A percentile compares a stretch with the other conserved stretches of the same genome.
Evolutionary conservation across 1,139 yeast species (phyloP).

Genomic region (Geotrichum bryndzae): DNA sequence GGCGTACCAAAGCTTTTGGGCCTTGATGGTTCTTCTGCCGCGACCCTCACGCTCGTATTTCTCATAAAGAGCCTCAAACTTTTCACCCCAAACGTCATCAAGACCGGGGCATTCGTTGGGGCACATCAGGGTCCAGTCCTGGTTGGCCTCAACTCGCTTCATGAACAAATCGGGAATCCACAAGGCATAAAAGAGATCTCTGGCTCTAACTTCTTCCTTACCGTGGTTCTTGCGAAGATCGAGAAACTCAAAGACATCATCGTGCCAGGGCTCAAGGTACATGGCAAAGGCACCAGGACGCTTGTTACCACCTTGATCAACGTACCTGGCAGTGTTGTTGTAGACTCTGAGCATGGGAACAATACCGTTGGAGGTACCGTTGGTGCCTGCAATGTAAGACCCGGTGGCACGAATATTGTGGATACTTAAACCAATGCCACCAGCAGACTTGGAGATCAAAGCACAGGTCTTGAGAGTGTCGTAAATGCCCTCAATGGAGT

Average conservation of each 20-base stretch:
- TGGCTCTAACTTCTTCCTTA: conserved; percentile 74
- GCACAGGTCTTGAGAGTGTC: conserved; percentile 74
- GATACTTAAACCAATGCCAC: conserved; percentile 77
- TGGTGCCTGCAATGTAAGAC: conserved; percentile 67
- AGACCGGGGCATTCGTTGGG: conserved; percentile 76
- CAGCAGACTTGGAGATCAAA: conserved; percentile 70
- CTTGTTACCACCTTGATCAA: conserved; percentile 83
- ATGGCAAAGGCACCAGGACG: conserved; percentile 83
- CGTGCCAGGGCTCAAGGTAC: conserved; percentile 82
- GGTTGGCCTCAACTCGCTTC: conserved; percentile 65
- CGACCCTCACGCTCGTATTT: conserved; percentile 57
- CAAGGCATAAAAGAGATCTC: conserved; percentile 75
- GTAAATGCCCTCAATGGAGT: conserved; percentile 75
- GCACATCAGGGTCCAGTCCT: conserved; percentile 71
- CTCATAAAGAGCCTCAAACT: conserved; percentile 56
- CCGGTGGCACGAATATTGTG: conserved; percentile 71
- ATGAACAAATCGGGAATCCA: conserved; percentile 83
- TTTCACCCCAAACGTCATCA: conserved; percentile 62
- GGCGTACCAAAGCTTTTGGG: conserved; percentile 72
- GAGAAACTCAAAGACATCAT: conserved; percentile 66
- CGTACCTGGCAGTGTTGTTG: conserved; percentile 78
- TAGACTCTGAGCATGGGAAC: conserved; percentile 80
- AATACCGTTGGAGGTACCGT: conserved; percentile 70
- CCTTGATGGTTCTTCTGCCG: conserved; percentile 55
- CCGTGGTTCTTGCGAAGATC: conserved; percentile 77